Evolutionary conservation across 2,329 filamentous ascomycete species (phyloP), one percentile per base, ranked within the genome.

Genomic region (Lithohypha guttulata): DNA sequence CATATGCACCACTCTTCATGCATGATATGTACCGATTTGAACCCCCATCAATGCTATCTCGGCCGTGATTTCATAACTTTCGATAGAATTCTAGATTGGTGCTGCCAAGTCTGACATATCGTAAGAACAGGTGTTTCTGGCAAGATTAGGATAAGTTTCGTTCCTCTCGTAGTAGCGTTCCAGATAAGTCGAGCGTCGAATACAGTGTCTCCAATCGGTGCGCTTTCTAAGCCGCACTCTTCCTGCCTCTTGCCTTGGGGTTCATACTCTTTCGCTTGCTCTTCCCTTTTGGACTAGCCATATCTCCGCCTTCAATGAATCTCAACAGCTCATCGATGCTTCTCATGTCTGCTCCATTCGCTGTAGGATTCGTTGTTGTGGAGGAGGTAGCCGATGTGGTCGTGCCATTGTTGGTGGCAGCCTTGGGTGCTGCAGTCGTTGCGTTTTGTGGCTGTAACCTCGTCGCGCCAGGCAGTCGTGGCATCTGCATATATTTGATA

Each of bases 321-420:
- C 82, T 84, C 57, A 98, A 70, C 27, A 98, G 67, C 59, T 98
- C 89, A 52, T 96, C 87, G 47, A 98, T 86, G 63, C 79, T 94
- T 52, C 86, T 74, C 40, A 80, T 60, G 59, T 63, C 47, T 52
- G 59, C 47, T 51, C 58, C 29, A 52, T 53, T 36, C 8, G 44
- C 45, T 13, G 47, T 41, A n/a, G 43, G 42, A 4, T 45, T 26
- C 30, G 37, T 44, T 2, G 45, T 31, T 17, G 46, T 39, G 6
- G 42, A 17, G 10, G 41, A 35, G 3, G 44, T 38, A 5, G 46
- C 41, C 10, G 41, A 35, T 2, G 44, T 38, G 5, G 46, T 42
- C 10, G 15, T 57, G 56, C 14, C 30, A 25, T 59, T 58, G 17
- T 55, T 55, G 22, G 59, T 62, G 6, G 65, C 59, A 41, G 69